A percentile compares a stretch with the other conserved stretches of the same genome.
These are phyloP conservation scores for Gymnopus androsaceus DNA, from an alignment of 1,284 basidiomycete species.

Conservation along the genomic window DNA sequence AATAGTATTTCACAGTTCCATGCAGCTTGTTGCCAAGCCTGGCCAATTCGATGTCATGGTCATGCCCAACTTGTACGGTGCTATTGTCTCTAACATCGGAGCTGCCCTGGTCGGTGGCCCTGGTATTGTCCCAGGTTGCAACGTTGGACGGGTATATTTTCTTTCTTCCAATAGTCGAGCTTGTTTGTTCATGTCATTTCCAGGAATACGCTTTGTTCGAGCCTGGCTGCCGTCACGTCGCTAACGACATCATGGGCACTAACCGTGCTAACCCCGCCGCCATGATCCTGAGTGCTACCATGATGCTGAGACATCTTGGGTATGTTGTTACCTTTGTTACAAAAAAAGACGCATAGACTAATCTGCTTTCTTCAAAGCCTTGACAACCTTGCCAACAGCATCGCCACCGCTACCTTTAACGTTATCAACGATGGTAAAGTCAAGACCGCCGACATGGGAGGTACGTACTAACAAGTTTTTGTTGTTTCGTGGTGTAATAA, in stretches of 20 bases:
- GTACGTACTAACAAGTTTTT: slow-evolving; percentile 48
- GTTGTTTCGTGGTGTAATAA: background rate
- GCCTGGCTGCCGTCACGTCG: slow-evolving; percentile 98
- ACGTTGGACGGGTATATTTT: slow-evolving; percentile 83
- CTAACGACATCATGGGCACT: slow-evolving; percentile 96
- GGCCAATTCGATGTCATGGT: slow-evolving; percentile 99
- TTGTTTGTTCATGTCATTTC: slow-evolving; percentile 4
- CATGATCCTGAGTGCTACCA: slow-evolving; percentile 96
- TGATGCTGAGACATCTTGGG: slow-evolving; percentile 99
- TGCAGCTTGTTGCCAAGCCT: slow-evolving; percentile 97
- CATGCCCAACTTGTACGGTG: slow-evolving; percentile 96
- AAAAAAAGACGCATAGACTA: background rate
- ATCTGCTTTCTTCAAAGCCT: slow-evolving; percentile 51
- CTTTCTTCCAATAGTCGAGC: background rate
- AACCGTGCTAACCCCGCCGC: slow-evolving; percentile 98
- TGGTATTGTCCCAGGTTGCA: slow-evolving; percentile 97
- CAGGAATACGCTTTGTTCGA: slow-evolving; percentile 98
- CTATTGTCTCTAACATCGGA: slow-evolving; percentile 98
- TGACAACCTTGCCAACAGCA: slow-evolving; percentile 92
- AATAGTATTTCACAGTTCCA: slow-evolving; percentile 60
- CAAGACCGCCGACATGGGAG: slow-evolving; percentile 95
- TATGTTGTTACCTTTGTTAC: slow-evolving; percentile 34
- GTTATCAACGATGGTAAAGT: slow-evolving; percentile 90
- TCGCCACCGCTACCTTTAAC: slow-evolving; percentile 91
- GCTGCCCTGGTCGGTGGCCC: slow-evolving; percentile 98